phyloP scores from a whole-genome alignment of 768 basidiomycete genomes.

The Amyloporia xantha region DNA sequence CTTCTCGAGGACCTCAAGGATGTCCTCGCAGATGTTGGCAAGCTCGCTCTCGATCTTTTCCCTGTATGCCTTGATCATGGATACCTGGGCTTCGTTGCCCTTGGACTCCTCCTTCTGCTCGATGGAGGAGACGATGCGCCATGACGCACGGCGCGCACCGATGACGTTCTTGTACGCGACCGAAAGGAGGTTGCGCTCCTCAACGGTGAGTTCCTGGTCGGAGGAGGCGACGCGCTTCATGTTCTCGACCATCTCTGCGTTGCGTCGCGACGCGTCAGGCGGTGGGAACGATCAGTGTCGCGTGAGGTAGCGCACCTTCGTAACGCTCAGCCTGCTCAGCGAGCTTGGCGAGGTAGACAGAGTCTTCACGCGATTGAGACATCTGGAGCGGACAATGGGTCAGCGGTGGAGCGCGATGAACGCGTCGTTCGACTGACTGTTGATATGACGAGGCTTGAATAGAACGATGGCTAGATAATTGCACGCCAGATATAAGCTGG shows the following conservation, averaged over 20 bases:
- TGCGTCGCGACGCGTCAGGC: slow-evolving; percentile 4
- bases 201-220: slow-evolving; percentile 93
- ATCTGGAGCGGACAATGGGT: slow-evolving; percentile 37
- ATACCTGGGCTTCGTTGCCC: slow-evolving; percentile 89
- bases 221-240: slow-evolving; percentile 97
- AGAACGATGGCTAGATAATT: too few species aligned
- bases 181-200: slow-evolving; percentile 39
- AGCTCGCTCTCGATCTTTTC: slow-evolving; percentile 95
- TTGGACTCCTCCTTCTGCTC: slow-evolving; percentile 98
- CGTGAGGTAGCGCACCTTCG: slow-evolving; percentile 54
- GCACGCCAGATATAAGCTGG: too few species aligned
- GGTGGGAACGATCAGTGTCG: neutral
- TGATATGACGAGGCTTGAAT: too few species aligned
- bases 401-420: neutral
- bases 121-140: slow-evolving; percentile 95
- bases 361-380: slow-evolving; percentile 82
- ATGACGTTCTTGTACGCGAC: slow-evolving; percentile 99
- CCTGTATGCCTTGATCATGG: slow-evolving; percentile 94
- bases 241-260: slow-evolving; percentile 90
- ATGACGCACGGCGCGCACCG: slow-evolving; percentile 92
- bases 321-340: slow-evolving; percentile 40
- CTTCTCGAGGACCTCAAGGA: slow-evolving; percentile 91
- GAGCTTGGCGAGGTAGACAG: slow-evolving; percentile 99
- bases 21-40: slow-evolving; percentile 95
- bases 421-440: neutral